These are phyloP conservation scores for Acorus gramineus DNA, from an alignment of 106 monocot genomes.

Conservation along the genomic window DNA sequence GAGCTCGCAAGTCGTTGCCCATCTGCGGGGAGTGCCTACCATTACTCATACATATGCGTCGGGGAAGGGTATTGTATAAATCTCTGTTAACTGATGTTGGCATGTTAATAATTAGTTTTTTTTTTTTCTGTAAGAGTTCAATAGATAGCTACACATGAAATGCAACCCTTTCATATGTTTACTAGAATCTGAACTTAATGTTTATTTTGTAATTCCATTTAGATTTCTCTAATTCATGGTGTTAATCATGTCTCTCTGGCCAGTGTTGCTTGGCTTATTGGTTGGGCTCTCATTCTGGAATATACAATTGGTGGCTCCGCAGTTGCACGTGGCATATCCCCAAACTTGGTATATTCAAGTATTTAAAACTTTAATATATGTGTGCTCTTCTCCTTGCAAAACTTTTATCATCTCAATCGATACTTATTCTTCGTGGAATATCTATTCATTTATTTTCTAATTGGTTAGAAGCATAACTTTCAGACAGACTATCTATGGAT, in stretches of 20 bases:
- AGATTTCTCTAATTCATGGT: not conserved
- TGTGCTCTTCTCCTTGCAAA: not conserved
- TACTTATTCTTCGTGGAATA: no score
- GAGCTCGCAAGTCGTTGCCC: constrained; percentile 98
- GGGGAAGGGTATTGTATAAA: constrained; percentile 72
- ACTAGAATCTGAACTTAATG: no score
- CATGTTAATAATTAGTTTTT: no score
- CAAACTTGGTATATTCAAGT: constrained; percentile 59
- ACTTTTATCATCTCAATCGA: not conserved
- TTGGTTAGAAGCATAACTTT: no score
- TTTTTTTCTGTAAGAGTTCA: no score
- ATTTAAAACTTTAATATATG: constrained; percentile 3
- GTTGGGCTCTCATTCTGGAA: constrained; percentile 93
- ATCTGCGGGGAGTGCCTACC: constrained; percentile 97
- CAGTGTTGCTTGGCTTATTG: constrained; percentile 96
- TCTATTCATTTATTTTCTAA: no score
- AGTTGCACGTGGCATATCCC: constrained; percentile 90
- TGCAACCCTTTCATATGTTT: no score
- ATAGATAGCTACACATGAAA: no score
- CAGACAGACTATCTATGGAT: no score
- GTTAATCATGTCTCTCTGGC: not conserved
- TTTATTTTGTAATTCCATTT: no score
- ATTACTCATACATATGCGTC: constrained; percentile 97
- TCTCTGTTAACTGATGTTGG: no score
- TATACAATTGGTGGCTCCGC: constrained; percentile 95